phyloP scores from a whole-genome alignment of 176 grass and related monocot species.

The Tillandsia fasciculata region DNA sequence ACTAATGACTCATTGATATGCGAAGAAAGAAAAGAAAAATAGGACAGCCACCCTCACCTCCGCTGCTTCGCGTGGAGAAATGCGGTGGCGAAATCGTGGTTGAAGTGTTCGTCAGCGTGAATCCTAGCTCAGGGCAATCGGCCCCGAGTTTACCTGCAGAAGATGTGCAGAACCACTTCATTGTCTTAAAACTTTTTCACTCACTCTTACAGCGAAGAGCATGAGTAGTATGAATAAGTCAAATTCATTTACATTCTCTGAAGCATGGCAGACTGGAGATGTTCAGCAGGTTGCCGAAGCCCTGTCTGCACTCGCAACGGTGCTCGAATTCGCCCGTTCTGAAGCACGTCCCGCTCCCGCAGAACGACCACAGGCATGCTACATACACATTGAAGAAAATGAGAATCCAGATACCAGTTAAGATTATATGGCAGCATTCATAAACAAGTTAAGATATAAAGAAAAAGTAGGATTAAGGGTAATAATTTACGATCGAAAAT shows the following conservation, averaged over 20 bases:
- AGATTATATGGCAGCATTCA: background rate
- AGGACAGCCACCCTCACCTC: slow-evolving; percentile 21
- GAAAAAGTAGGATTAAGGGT: background rate
- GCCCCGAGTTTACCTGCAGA: slow-evolving; percentile 24
- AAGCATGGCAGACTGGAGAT: slow-evolving; percentile 27
- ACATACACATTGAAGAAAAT: background rate
- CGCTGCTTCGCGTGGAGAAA: slow-evolving; percentile 1
- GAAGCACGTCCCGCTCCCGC: slow-evolving; percentile 17
- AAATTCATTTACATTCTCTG: slow-evolving; percentile 25
- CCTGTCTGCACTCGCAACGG: slow-evolving; percentile 27
- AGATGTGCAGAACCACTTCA: background rate
- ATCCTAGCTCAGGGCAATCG: slow-evolving; percentile 23
- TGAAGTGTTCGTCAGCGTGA: slow-evolving; percentile 23
- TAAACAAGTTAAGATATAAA: no score
- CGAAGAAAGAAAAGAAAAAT: background rate
- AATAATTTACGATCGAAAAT: slow-evolving; percentile 33
- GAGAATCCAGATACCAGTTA: no score
- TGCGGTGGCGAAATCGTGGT: slow-evolving; percentile 8
- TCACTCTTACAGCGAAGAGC: background rate
- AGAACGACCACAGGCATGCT: slow-evolving; percentile 40
- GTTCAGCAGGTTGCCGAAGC: slow-evolving; percentile 33
- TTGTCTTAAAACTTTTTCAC: background rate
- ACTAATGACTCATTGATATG: no score
- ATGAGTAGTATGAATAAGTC: background rate
- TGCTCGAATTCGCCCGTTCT: slow-evolving; percentile 20